Conservation (phyloP, 2,329 filamentous ascomycete genomes). For the Paraconiothyrium brasiliense region DNA sequence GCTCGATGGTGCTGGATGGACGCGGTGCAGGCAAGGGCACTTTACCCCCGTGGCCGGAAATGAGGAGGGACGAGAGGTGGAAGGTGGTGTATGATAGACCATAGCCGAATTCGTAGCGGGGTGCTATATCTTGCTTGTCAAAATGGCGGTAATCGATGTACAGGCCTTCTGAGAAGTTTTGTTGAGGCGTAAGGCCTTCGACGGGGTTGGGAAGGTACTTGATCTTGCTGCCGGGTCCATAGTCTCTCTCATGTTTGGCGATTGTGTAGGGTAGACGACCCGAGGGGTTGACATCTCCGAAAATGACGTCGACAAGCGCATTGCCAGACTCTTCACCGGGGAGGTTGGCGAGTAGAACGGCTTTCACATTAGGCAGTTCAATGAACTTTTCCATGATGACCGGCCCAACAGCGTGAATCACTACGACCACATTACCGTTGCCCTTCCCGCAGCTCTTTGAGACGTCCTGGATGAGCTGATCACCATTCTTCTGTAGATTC, state of each 20-base stretch:
- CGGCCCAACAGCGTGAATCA: slow-evolving; percentile 86
- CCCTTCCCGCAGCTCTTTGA: slow-evolving; percentile 72
- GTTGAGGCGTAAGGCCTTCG: slow-evolving; percentile 73
- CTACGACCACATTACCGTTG: slow-evolving; percentile 76
- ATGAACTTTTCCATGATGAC: slow-evolving; percentile 84
- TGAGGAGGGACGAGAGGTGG: slow-evolving; percentile 64
- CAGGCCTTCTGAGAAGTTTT: slow-evolving; percentile 82
- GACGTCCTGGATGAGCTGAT: slow-evolving; percentile 76
- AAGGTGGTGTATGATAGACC: slow-evolving; percentile 85
- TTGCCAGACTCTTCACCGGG: slow-evolving; percentile 67
- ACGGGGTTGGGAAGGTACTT: slow-evolving; percentile 70
- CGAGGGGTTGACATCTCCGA: slow-evolving; percentile 47
- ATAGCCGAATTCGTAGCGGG: slow-evolving; percentile 86
- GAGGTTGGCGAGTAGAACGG: slow-evolving; percentile 79
- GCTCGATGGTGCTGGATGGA: slow-evolving; percentile 43
- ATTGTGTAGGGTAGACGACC: slow-evolving; percentile 63
- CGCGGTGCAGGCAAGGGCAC: slow-evolving; percentile 41
- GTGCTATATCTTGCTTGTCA: slow-evolving; percentile 76
- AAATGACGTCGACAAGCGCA: slow-evolving; percentile 51
- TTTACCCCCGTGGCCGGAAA: slow-evolving; percentile 57
- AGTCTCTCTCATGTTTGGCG: slow-evolving; percentile 76
- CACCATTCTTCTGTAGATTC: slow-evolving; percentile 78
- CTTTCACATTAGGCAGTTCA: slow-evolving; percentile 78
- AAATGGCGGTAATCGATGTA: slow-evolving; percentile 93
- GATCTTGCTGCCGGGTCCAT: slow-evolving; percentile 75